These are phyloP conservation scores for Colletotrichum aenigma DNA, from an alignment of 2,329 filamentous ascomycete species.

Conservation along the genomic window DNA sequence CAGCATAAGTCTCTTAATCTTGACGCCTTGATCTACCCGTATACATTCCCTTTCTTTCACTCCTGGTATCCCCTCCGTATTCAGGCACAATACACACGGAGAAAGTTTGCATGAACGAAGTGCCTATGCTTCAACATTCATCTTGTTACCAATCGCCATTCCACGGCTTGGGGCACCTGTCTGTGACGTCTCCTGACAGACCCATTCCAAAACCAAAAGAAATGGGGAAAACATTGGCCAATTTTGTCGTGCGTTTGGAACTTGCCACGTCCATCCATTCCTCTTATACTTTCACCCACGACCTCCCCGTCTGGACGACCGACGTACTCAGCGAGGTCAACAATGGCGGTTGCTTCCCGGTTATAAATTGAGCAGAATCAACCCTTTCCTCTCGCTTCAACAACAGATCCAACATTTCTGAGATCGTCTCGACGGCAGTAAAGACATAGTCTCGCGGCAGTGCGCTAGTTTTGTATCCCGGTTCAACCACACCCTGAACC, in stretches of 20 bases:
- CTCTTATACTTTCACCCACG: neutral
- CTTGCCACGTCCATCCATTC: neutral
- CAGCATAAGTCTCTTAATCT: accelerated
- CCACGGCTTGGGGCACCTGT: neutral
- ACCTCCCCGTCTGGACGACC: neutral
- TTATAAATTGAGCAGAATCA: neutral
- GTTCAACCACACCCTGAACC: no score
- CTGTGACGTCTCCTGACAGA: accelerated
- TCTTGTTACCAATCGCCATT: neutral
- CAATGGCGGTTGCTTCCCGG: accelerated
- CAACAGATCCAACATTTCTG: no score
- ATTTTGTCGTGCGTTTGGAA: neutral
- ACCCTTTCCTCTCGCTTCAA: neutral
- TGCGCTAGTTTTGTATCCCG: no score
- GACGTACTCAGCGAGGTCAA: neutral
- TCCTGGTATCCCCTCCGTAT: neutral
- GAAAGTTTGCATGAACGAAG: neutral
- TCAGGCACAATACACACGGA: neutral
- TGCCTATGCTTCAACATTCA: neutral
- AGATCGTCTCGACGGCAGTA: no score
- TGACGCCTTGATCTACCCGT: neutral
- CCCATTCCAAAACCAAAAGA: neutral
- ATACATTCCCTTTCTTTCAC: neutral
- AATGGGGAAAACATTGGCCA: no score
- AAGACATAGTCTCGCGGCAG: no score